Evolutionary conservation across 1,284 basidiomycete species (phyloP).

Genomic region (Tilletia caries): DNA sequence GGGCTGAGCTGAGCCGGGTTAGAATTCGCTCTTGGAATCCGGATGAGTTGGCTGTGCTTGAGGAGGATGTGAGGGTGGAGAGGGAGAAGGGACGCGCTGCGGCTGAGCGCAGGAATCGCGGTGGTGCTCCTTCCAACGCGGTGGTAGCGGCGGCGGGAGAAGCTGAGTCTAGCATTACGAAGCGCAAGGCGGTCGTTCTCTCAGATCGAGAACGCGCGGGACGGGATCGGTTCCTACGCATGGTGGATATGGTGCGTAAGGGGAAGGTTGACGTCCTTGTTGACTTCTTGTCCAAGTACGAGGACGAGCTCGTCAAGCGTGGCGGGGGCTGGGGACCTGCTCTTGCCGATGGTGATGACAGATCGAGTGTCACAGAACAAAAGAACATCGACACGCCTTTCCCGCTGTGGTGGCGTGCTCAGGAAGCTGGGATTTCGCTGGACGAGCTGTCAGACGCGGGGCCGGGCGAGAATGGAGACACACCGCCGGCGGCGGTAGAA

Average conservation of each 20-base stretch:
- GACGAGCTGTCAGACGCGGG: background rate
- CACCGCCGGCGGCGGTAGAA: constrained; percentile 50
- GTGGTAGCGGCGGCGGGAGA: constrained; percentile 27
- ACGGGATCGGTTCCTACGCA: constrained; percentile 72
- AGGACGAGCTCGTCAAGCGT: constrained; percentile 55
- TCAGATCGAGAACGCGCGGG: constrained; percentile 43
- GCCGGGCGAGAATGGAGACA: constrained; percentile 10
- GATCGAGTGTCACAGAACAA: background rate
- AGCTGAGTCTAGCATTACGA: background rate
- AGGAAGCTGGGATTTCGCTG: constrained; percentile 4
- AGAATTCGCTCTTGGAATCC: constrained; percentile 83
- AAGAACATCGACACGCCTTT: constrained; percentile 32
- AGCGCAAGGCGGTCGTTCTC: background rate
- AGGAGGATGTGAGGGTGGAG: constrained; percentile 30
- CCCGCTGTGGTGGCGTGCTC: constrained; percentile 40
- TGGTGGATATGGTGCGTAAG: constrained; percentile 83
- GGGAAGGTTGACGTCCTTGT: constrained; percentile 77
- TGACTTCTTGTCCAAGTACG: constrained; percentile 77
- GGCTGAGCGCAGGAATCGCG: constrained; percentile 21
- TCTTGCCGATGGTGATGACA: background rate
- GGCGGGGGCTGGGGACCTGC: constrained; percentile 19
- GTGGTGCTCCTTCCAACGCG: constrained; percentile 10
- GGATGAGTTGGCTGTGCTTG: constrained; percentile 67
- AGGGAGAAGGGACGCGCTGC: constrained; percentile 20
- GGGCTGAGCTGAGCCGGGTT: constrained; percentile 78